Percentiles rank a stretch among this genome's conserved stretches.
Conservation (phyloP, 1,139 yeast species). For the Sugiyamaella sp. region DNA sequence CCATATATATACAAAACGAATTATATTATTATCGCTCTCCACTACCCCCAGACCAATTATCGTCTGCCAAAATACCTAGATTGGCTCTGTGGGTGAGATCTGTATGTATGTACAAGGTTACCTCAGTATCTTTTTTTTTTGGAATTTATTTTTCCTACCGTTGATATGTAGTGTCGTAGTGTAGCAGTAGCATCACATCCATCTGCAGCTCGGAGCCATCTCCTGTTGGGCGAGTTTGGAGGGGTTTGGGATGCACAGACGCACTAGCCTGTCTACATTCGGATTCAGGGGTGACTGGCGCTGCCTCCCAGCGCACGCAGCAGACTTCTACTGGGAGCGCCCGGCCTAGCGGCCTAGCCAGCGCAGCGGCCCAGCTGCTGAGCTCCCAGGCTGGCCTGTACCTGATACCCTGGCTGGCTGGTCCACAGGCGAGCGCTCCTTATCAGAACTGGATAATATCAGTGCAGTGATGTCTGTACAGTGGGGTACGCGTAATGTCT, state of each 20-base stretch:
- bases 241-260: neutral
- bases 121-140: slow-evolving; percentile 6
- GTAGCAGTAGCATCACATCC: slow-evolving; percentile 16
- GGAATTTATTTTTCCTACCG: neutral
- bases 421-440: too few species aligned
- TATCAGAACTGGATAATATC: too few species aligned
- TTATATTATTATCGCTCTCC: neutral
- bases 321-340: slow-evolving; percentile 1
- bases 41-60: slow-evolving; percentile 8
- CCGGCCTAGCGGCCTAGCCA: neutral
- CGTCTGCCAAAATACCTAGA: slow-evolving; percentile 1
- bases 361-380: too few species aligned
- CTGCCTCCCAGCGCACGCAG: slow-evolving; percentile 7
- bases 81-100: neutral
- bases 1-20: slow-evolving; percentile 15
- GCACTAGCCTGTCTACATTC: neutral
- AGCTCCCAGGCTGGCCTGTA: too few species aligned
- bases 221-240: slow-evolving; percentile 3
- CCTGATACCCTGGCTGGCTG: too few species aligned
- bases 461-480: too few species aligned
- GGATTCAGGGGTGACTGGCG: slow-evolving; percentile 3
- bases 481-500: too few species aligned
- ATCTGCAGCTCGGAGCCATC: slow-evolving; percentile 12
- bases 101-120: neutral
- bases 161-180: slow-evolving; percentile 17